A percentile compares a stretch with the other conserved stretches of the same genome.
Conservation (phyloP, 805 yeast species). For the Priceomyces medius region DNA sequence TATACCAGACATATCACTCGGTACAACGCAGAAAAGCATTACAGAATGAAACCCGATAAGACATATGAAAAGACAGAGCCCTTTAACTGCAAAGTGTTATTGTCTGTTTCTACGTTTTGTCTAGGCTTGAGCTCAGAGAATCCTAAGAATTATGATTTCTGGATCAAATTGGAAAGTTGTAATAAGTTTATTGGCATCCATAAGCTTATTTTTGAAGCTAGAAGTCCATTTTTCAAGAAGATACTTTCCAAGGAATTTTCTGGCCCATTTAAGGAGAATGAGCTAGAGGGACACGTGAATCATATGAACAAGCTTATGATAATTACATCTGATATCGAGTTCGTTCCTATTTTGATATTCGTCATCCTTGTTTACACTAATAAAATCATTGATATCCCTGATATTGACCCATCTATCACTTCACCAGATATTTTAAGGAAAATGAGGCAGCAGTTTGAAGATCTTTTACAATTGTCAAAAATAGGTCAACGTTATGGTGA, state of each 20-base stretch:
- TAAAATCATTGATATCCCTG: constrained; percentile 46
- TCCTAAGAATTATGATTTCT: constrained; percentile 31
- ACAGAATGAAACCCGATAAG: constrained; percentile 12
- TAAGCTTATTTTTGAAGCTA: constrained; percentile 25
- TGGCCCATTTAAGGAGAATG: constrained; percentile 23
- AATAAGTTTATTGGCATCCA: constrained; percentile 35
- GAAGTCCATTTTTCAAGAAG: constrained; percentile 29
- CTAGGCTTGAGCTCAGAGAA: too few species aligned
- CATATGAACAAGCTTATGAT: constrained; percentile 12
- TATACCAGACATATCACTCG: constrained; percentile 14
- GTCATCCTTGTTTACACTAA: constrained; percentile 53
- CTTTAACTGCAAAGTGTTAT: background rate
- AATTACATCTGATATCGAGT: constrained; percentile 22
- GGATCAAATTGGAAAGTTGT: constrained; percentile 23
- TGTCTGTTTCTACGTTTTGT: constrained; percentile 5
- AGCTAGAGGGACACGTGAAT: constrained; percentile 23
- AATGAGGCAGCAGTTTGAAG: constrained; percentile 28
- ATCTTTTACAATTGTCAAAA: constrained; percentile 19
- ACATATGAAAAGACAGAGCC: constrained; percentile 8
- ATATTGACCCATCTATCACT: constrained; percentile 16
- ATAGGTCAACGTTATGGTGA: constrained; percentile 27
- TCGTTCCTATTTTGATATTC: constrained; percentile 40
- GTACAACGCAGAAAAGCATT: constrained; percentile 13
- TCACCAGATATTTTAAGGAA: constrained; percentile 29
- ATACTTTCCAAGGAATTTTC: constrained; percentile 19